Evolutionary conservation across 2,329 filamentous ascomycete species (phyloP).

Genomic region (Magnaporthiopsis rhizophila): DNA sequence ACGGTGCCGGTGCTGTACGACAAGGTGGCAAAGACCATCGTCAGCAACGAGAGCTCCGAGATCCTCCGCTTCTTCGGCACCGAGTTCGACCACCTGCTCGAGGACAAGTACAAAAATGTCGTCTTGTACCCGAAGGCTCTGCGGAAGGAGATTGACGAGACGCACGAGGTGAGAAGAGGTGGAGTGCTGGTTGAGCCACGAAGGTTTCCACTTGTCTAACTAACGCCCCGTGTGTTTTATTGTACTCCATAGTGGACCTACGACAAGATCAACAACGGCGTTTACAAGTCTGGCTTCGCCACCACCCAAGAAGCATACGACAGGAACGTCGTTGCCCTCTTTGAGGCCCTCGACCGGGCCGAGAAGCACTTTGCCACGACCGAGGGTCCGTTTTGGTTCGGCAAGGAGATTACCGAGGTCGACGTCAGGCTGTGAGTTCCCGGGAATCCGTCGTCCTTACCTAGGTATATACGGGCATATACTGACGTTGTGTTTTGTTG

Average conservation of each 20-base stretch:
- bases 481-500: constrained; percentile 1
- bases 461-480: constrained; percentile 6
- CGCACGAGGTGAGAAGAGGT: constrained; percentile 43
- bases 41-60: constrained; percentile 87
- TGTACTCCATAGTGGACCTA: constrained; percentile 57
- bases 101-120: constrained; percentile 48
- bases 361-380: constrained; percentile 56
- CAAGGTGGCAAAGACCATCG: constrained; percentile 65
- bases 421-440: constrained; percentile 62
- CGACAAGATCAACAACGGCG: constrained; percentile 61
- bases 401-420: constrained; percentile 67
- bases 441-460: not conserved
- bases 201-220: not conserved
- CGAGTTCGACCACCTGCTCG: constrained; percentile 68
- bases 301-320: constrained; percentile 79
- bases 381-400: constrained; percentile 65
- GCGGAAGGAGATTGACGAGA: constrained; percentile 62
- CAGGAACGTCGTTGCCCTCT: constrained; percentile 60
- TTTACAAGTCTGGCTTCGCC: constrained; percentile 75
- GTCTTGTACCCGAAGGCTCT: constrained; percentile 61
- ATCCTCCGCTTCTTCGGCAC: constrained; percentile 85
- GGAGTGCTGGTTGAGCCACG: not conserved
- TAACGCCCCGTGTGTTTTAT: not conserved
- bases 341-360: constrained; percentile 66
- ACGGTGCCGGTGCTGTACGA: constrained; percentile 86